phyloP scores from a whole-genome alignment of 164 flowering plant species.

The Magnolia kwangsiensis region DNA sequence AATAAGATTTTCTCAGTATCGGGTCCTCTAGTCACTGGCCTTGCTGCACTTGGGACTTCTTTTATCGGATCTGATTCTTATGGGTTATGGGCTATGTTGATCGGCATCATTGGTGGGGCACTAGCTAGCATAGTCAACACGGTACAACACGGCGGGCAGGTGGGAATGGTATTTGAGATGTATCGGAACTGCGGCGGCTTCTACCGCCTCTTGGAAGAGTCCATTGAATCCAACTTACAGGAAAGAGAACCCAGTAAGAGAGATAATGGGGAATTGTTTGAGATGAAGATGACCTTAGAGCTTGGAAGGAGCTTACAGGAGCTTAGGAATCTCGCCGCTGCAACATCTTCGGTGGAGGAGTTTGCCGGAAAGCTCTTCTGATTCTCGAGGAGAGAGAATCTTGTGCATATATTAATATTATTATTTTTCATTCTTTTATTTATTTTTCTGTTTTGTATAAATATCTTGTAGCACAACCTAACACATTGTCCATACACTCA shows the following conservation, averaged over 20 bases:
- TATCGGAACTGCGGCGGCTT: slow-evolving; percentile 40
- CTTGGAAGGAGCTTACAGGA: slow-evolving; percentile 45
- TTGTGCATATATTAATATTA: too few relatives aligned
- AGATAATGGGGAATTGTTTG: slow-evolving; percentile 53
- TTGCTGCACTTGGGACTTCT: slow-evolving; percentile 44
- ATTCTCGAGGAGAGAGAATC: neutral
- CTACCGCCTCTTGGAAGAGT: slow-evolving; percentile 33
- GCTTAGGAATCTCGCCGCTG: slow-evolving; percentile 24
- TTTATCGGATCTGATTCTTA: slow-evolving; percentile 25
- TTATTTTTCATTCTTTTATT: slow-evolving; percentile 3
- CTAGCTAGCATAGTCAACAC: slow-evolving; percentile 49
- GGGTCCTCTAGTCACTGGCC: slow-evolving; percentile 53
- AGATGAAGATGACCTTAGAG: slow-evolving; percentile 42
- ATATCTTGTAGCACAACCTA: too few relatives aligned
- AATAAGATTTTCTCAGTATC: slow-evolving; percentile 42
- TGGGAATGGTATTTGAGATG: slow-evolving; percentile 64
- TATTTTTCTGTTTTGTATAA: too few relatives aligned
- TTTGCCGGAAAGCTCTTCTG: slow-evolving; percentile 55
- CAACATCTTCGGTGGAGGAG: slow-evolving; percentile 21
- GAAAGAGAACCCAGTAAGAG: slow-evolving; percentile 23
- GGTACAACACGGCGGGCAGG: slow-evolving; percentile 60
- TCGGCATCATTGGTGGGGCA: slow-evolving; percentile 41
- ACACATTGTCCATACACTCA: too few relatives aligned
- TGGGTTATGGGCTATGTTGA: slow-evolving; percentile 19
- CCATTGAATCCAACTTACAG: slow-evolving; percentile 23